Evolutionary conservation across 192 early-diverging fungal genomes (phyloP).

Genomic region (Coemansia sp.): DNA sequence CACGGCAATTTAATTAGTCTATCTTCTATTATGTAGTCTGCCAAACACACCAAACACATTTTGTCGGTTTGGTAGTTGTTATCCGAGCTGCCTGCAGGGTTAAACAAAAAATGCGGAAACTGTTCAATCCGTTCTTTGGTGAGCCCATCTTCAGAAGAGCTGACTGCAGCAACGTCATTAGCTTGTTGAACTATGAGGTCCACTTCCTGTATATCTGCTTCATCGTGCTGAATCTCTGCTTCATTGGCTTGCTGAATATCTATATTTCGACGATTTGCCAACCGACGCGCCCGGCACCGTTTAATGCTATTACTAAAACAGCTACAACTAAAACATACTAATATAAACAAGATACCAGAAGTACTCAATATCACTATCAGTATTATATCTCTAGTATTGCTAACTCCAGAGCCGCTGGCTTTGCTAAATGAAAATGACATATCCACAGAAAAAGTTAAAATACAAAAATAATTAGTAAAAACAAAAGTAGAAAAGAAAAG

Average conservation of each 20-base stretch:
- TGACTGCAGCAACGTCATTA: neutral
- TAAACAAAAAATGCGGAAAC: neutral
- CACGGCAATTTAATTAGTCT: neutral
- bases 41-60: constrained; percentile 2
- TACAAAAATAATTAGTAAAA: neutral
- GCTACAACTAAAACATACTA: neutral
- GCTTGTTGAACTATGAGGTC: neutral
- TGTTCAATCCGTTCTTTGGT: neutral
- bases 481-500: neutral
- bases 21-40: neutral
- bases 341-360: neutral
- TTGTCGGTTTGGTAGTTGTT: neutral
- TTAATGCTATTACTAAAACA: neutral
- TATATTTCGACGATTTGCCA: neutral
- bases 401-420: neutral
- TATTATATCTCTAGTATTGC: neutral
- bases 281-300: neutral
- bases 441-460: neutral
- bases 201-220: no score
- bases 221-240: no score
- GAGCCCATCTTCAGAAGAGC: neutral
- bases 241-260: neutral
- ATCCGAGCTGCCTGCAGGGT: neutral
- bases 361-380: neutral
- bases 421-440: neutral